Conservation (phyloP, 2,329 filamentous ascomycete species). For the Rhytidhysteron rufulum region DNA sequence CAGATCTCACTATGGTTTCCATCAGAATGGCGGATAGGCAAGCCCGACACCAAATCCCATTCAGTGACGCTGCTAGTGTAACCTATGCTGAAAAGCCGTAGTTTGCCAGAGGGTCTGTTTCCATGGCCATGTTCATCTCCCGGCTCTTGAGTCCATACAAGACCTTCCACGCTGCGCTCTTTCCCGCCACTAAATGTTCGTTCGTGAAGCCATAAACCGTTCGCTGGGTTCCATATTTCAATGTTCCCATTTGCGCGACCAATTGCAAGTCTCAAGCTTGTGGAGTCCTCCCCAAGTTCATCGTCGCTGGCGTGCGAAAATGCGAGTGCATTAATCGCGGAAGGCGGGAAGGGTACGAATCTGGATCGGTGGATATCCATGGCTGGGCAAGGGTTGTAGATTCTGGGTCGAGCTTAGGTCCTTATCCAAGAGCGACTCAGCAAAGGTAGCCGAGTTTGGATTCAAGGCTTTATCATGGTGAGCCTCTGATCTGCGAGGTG, state of each 20-base stretch:
- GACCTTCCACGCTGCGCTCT: conserved; percentile 81
- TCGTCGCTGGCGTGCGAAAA: conserved; percentile 68
- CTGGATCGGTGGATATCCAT: conserved; percentile 98
- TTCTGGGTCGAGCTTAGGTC: background rate
- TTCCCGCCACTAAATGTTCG: conserved; percentile 77
- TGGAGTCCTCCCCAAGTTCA: conserved; percentile 42
- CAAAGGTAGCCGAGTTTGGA: background rate
- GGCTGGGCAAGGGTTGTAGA: no score
- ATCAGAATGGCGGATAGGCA: conserved; percentile 75
- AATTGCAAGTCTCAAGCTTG: conserved; percentile 73
- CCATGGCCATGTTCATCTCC: conserved; percentile 62
- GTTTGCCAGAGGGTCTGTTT: conserved; percentile 62
- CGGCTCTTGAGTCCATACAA: conserved; percentile 87
- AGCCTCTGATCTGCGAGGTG: no score
- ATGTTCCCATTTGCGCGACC: conserved; percentile 94
- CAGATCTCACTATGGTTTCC: conserved; percentile 96
- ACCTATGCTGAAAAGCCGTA: conserved; percentile 92
- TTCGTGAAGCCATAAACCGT: conserved; percentile 85
- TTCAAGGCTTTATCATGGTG: background rate
- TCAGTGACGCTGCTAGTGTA: conserved; percentile 90
- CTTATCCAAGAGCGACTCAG: background rate
- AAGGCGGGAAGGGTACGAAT: conserved; percentile 88
- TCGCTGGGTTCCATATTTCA: conserved; percentile 91
- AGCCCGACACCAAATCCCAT: conserved; percentile 82
- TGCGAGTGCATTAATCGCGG: conserved; percentile 88